Base-by-base conservation (phyloP, 306 rosid genomes). In the Crataegus laevigata region DNA sequence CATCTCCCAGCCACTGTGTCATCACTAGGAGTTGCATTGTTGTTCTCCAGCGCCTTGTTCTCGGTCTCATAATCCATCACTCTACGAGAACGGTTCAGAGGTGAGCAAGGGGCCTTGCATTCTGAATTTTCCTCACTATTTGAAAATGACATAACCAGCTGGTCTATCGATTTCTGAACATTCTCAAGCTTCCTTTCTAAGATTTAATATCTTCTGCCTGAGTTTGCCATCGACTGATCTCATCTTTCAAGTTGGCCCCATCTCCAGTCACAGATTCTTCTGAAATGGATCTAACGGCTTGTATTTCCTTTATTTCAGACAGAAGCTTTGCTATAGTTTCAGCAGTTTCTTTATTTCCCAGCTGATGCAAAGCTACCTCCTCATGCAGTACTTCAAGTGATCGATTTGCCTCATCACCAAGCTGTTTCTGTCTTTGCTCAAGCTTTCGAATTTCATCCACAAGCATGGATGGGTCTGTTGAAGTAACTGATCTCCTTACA, bases 131-230 rank as follows among this genome's bases (percentile, higher is more conserved):
- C 94, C 76, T 80, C 89, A 5, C 78, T 58, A 38, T 78, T 78
- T 26, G 87, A 60, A n/a, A 85, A 86, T 54, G 97, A 86, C 10
- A 89, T 77, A 42, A 89, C 93, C 66, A 94, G 82, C 85, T 82
- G 89, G 73, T 94, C 97, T 72, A 94, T 86, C 58, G 97, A 90
- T 75, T 88, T 90, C 84, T 91, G 96, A 73, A 94, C 96, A 73
- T 84, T 91, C 85, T 91, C 97, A 61, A 94, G 97, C 82, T 91
- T 94, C 88, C 82, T 90, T 80, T 94, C 98, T 32, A 94, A 76
- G 97, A 94, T 80, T 89, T 85, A 71, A 94, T 86, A 57, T 86
- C 83, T 79, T 76, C 80, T 69, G 89, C 93, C 78, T 94, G 94
- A 73, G 79, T 76, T 71, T 94, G 88, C 80, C 92, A 86, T 74